These are phyloP conservation scores for Sphaerobolus stellatus DNA, from an alignment of 1,284 basidiomycete genomes.

Conservation along the genomic window DNA sequence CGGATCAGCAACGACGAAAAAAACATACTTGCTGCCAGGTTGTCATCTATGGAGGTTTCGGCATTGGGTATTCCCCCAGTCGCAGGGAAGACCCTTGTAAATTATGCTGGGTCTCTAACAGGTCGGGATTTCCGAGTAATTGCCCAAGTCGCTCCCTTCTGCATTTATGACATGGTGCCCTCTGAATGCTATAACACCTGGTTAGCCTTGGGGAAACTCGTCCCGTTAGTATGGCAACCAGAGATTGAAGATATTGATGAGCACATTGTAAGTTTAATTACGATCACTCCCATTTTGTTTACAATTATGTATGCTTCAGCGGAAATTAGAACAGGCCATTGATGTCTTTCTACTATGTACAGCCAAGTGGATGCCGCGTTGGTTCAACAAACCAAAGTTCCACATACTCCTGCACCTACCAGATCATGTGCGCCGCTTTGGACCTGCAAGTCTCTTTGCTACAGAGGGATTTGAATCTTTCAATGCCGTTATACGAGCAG, in stretches of 20 bases:
- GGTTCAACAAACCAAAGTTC: slow-evolving; percentile 31
- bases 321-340: slow-evolving; percentile 29
- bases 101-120: slow-evolving; percentile 25
- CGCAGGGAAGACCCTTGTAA: slow-evolving; percentile 22
- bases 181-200: slow-evolving; percentile 15
- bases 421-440: slow-evolving; percentile 25
- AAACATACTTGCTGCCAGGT: background rate
- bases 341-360: slow-evolving; percentile 35
- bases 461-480: slow-evolving; percentile 18
- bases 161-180: slow-evolving; percentile 21
- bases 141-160: slow-evolving; percentile 23
- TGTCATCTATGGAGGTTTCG: background rate
- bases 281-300: background rate
- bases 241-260: slow-evolving; percentile 20
- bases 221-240: slow-evolving; percentile 23
- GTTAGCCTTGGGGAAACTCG: slow-evolving; percentile 17
- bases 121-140: slow-evolving; percentile 31
- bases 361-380: slow-evolving; percentile 25
- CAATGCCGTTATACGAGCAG: slow-evolving; percentile 11
- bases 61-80: slow-evolving; percentile 22
- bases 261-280: slow-evolving; percentile 9
- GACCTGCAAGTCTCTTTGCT: slow-evolving; percentile 25
- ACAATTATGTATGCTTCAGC: slow-evolving; percentile 13
- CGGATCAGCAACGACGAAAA: slow-evolving; percentile 16
- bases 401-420: slow-evolving; percentile 28